Base-by-base conservation (phyloP, 2,329 filamentous ascomycete genomes). In the Arthrobotrys entomopaga region DNA sequence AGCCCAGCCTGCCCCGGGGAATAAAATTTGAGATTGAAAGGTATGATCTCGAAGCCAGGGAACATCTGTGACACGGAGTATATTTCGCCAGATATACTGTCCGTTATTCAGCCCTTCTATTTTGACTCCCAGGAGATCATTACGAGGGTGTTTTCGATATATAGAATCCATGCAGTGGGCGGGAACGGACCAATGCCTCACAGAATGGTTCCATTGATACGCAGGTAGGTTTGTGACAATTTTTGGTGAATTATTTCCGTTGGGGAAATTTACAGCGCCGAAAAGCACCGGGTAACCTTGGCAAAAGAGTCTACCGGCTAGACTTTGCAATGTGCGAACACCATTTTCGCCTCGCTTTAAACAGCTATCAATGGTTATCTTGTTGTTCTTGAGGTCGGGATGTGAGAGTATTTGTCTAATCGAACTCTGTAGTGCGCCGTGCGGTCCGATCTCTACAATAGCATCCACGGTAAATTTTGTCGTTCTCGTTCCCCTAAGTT, bases 41-140 rank as follows among this genome's bases (percentile, higher is more conserved):
- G 78, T 43, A 53, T 87, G 84, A 52, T 84, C 82, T 0, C 76
- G 73, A 1, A 86, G 61, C 85, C 85, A 87, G 0, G 83, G 81
- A 0, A 82, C 66, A 22, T 85, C 80, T 0, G 79, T 78, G 0
- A 82, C 61, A 1, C 79, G 77, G 0, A 85, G 75, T 1, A 83
- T 54, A 50, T 83, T 83, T 0, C 83, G 78, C 82, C 83, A 87
- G 0, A 71, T 58, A 0, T 83, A 83, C 8, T 82, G 77, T 0
- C 79, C 6, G 4, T 19, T 24, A 20, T 61, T 61, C 16, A 38
- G 20, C 7, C 59, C 52, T 19, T 2, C 67, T 20, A 53, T 16
- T 15, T 46, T 57, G 29, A 20, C 57, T 5, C 60, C 75, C 56
- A 46, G 48, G 5, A 40, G 76, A 26, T 57, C 54, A 34, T 65